Evolutionary conservation across 1,139 yeast species (phyloP), one percentile per base, ranked within the genome.

Genomic region (Lodderomyces oxycetoniae): DNA sequence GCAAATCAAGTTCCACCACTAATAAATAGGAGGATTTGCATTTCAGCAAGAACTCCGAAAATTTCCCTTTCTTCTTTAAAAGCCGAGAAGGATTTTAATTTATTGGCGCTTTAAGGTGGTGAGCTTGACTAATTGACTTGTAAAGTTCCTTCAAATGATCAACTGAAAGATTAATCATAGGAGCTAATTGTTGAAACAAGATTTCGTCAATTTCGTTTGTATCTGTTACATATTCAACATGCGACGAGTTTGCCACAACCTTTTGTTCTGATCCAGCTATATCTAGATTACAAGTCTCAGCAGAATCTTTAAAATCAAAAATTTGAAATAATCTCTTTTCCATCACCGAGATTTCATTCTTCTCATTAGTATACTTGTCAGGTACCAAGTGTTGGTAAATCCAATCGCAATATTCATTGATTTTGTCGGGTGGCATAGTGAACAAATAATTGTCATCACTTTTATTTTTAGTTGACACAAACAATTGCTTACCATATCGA

Each of bases 381-480:
- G 60, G 61, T 2, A 68, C 46, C 16, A 67, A 40, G 26, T 58
- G 52, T 4, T 56, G 57, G 37, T 59, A 55, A 21, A 71, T 55
- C 63, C 72, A 68, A 20, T 64, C 56, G 30, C 70, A 57, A 46
- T 71, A 74, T 16, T 53, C 47, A 11, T 56, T 55, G 6, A 64
- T 57, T 37, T 70, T 60, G 1, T 49, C 48, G 23, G 63, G 63
- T 10, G 62, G 53, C 73, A 77, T 70, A 11, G 51, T 46, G 3
- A 61, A 39, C 13, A 74, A 39, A 11, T 59, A 61, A 5, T 37
- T 43, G 12, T 53, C 48, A 26, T 49, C 45, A 15, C 52, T 46
- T 17, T 41, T 31, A 44, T 48, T 36, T 41, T 46, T 40, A 17
- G 39, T 34, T 5, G n/a, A 11, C 9, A 26, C 5, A 19, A 24